Percentiles rank a stretch among this genome's conserved stretches.
phyloP scores from a whole-genome alignment of 257 asterid genomes.

The Lantana camara region DNA sequence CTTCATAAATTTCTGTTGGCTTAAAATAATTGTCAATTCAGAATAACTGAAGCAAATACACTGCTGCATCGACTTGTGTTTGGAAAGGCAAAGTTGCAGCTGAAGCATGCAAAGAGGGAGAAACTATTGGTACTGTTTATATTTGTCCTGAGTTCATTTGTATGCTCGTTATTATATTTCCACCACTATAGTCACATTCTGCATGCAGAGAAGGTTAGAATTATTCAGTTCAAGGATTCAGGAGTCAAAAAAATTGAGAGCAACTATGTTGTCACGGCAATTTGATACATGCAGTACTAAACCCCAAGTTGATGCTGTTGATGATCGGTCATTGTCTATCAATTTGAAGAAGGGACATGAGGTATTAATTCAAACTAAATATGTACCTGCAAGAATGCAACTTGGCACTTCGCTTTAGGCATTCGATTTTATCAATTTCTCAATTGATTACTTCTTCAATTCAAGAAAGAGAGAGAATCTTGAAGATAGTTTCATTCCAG shows the following conservation, averaged over 20 bases:
- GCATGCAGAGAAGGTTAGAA: constrained; percentile 63
- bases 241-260: constrained; percentile 53
- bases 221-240: constrained; percentile 54
- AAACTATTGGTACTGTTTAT: constrained; percentile 62
- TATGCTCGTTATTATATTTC: neutral
- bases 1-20: constrained; percentile 18
- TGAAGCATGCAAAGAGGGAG: constrained; percentile 59
- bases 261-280: constrained; percentile 36
- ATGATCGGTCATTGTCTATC: constrained; percentile 32
- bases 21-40: constrained; percentile 44
- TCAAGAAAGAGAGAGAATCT: no score
- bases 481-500: no score
- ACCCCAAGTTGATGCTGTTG: constrained; percentile 33
- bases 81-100: constrained; percentile 66
- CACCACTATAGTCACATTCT: constrained; percentile 29
- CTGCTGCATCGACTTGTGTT: constrained; percentile 58
- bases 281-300: constrained; percentile 28
- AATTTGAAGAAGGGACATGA: constrained; percentile 36
- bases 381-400: neutral
- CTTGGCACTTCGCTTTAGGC: no score
- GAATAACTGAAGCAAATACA: constrained; percentile 57
- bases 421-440: no score
- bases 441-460: no score
- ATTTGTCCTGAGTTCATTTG: constrained; percentile 27
- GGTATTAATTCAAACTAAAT: constrained; percentile 35